Percentiles rank a stretch among this genome's conserved stretches.
These are phyloP conservation scores for Aspergillus sojae DNA, from an alignment of 2,329 filamentous ascomycete genomes.

Conservation along the genomic window DNA sequence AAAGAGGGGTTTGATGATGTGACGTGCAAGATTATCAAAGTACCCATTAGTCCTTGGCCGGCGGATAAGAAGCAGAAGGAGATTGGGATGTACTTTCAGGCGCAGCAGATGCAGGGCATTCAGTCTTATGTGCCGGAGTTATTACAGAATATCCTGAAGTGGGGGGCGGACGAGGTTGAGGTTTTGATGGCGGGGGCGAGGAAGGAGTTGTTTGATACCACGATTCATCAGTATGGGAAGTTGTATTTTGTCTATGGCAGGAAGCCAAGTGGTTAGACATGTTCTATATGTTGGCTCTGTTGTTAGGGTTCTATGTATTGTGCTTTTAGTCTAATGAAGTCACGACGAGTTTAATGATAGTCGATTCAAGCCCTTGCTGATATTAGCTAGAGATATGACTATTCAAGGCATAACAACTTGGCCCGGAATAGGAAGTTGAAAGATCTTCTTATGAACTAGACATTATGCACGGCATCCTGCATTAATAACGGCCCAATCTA, in stretches of 20 bases:
- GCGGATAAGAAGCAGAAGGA: neutral
- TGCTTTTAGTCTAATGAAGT: neutral
- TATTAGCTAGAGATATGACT: neutral
- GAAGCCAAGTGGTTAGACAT: neutral
- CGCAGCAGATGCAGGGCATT: neutral
- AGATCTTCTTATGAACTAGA: neutral
- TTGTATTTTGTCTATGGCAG: neutral
- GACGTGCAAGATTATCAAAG: neutral
- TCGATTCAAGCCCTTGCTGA: neutral
- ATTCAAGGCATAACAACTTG: too few species aligned
- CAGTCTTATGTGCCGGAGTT: neutral
- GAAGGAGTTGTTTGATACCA: neutral
- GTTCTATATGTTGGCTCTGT: neutral
- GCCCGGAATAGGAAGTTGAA: too few species aligned
- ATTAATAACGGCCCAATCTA: neutral
- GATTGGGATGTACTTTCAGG: neutral
- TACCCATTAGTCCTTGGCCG: neutral
- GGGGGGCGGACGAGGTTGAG: neutral
- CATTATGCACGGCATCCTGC: neutral
- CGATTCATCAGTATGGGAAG: neutral
- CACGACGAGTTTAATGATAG: neutral
- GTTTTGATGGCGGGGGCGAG: neutral
- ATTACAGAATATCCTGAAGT: neutral
- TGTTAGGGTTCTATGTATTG: neutral
- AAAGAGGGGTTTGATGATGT: neutral